Percentiles rank a stretch among this genome's conserved stretches.
Evolutionary conservation across 805 yeast species (phyloP).

Genomic region (Zygosaccharomyces pseudorouxii): DNA sequence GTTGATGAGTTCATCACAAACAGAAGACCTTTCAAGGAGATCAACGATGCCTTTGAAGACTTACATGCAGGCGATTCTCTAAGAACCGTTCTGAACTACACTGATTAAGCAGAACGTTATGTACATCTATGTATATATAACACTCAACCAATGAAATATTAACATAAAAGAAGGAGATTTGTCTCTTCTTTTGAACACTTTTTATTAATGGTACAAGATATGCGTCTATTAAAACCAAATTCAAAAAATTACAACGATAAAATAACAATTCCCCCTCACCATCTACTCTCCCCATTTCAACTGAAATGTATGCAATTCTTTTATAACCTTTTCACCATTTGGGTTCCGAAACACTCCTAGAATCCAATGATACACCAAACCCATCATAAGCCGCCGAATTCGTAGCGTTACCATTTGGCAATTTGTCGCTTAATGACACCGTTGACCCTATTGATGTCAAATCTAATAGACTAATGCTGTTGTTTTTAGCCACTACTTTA

Average conservation of each 20-base stretch:
- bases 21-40: conserved; percentile 68
- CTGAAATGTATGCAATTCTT: conserved; percentile 4
- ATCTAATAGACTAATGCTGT: conserved; percentile 14
- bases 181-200: neutral
- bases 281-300: neutral
- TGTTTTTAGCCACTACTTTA: conserved; percentile 8
- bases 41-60: conserved; percentile 88
- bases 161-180: neutral
- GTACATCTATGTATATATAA: neutral
- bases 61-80: conserved; percentile 92
- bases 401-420: neutral
- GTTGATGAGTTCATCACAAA: conserved; percentile 96
- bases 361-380: conserved; percentile 20
- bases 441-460: conserved; percentile 11
- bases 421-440: conserved; percentile 7
- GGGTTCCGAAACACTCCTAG: conserved; percentile 24
- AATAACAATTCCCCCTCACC: conserved; percentile 1
- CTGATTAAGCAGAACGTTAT: conserved; percentile 5
- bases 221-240: conserved; percentile 7
- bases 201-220: conserved; percentile 5
- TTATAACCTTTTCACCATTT: conserved; percentile 15
- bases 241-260: neutral
- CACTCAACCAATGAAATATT: neutral
- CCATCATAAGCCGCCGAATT: conserved; percentile 8
- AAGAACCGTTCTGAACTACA: conserved; percentile 71